phyloP scores from a whole-genome alignment of 352 stramenopile genomes.

The Globisporangium radiosum region DNA sequence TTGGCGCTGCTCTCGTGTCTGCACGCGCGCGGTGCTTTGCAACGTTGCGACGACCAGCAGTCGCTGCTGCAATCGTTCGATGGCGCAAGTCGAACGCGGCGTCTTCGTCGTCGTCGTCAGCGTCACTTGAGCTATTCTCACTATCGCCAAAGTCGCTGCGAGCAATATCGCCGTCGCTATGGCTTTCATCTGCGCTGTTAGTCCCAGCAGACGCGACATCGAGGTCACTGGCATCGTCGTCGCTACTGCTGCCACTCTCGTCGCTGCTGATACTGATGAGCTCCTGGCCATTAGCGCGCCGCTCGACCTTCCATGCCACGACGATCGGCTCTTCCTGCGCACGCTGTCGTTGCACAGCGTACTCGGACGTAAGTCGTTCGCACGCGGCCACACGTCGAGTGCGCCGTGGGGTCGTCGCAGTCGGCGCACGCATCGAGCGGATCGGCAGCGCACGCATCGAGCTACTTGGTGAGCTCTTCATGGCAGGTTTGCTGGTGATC shows the following conservation, averaged over 20 bases:
- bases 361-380: constrained; percentile 22
- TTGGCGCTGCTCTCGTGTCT: background rate
- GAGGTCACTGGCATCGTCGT: constrained; percentile 6
- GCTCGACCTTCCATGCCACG: constrained; percentile 65
- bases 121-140: background rate
- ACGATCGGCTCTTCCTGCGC: constrained; percentile 73
- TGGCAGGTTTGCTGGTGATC: background rate
- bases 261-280: constrained; percentile 49
- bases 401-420: background rate
- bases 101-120: background rate
- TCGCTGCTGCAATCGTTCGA: background rate
- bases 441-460: background rate
- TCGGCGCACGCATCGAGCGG: too few species aligned
- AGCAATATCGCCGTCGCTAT: background rate
- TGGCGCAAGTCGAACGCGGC: background rate
- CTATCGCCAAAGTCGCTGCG: background rate
- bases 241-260: constrained; percentile 26
- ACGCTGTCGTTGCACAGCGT: constrained; percentile 64
- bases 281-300: constrained; percentile 37
- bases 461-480: background rate
- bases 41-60: background rate
- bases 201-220: background rate
- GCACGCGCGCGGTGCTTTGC: background rate
- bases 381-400: constrained; percentile 8
- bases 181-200: background rate